Evolutionary conservation across 495 filamentous ascomycete species (phyloP), one percentile per base, ranked within the genome.

Genomic region (Amniculicola lignicola): DNA sequence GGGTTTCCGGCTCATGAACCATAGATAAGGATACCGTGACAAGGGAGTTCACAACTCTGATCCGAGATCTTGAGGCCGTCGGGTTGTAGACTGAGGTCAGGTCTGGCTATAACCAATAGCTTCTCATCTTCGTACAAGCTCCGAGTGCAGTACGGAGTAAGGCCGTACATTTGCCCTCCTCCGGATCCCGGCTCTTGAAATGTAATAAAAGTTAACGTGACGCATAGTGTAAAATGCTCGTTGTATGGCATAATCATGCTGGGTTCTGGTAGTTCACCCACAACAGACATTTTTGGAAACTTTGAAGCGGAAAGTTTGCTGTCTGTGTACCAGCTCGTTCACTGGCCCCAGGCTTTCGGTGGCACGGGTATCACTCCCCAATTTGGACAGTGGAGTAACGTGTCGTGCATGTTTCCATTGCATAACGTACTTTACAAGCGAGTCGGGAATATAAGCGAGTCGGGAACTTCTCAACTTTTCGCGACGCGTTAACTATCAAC

Each of bases 1-100:
- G 5, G 4, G 15, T 19, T 21, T 5, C n/a, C 21, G 18, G 11
- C n/a, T n/a, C n/a, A n/a, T n/a, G n/a, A n/a, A 4, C 16, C 5
- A 14, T 14, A 43, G 40, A 43, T 24, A 21, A 12, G 14, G 21
- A 43, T 4, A 21, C 24, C 40, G 40, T 21, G 14, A 43, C 24
- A 4, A 21, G 11, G 4, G 40, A 43, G 21, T 21, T 43, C 5
- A 43, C 16, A 19, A 43, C 21, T 5, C 40, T 43, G 15, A n/a
- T 43, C 15, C 18, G 24, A 5, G 40, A 43, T 21, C 21, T 43
- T 19, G 40, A 43, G 14, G n/a, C 40, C 21, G 21, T 21, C 40
- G 40, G 40, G 12, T 14, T 43, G 40, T 21, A 43, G 5, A 43
- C 40, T 12, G 40, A 43, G 40, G 40, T 43, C 40, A n/a, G 40